These are phyloP conservation scores for Ceratocystis colombiana DNA, from an alignment of 2,329 filamentous ascomycete genomes.

Conservation along the genomic window DNA sequence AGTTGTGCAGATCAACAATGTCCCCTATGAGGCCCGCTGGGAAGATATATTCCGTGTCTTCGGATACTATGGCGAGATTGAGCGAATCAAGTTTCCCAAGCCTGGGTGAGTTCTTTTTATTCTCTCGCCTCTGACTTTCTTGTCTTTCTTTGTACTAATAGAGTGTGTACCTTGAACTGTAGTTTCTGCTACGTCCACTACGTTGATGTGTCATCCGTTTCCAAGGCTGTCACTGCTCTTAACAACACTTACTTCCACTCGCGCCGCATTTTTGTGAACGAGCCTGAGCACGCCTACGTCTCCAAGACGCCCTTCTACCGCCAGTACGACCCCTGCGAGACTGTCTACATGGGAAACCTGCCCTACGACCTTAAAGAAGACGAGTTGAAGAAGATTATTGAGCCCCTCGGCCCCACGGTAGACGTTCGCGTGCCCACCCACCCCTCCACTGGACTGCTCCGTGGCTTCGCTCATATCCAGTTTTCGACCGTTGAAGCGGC, in stretches of 20 bases:
- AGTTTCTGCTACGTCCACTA: constrained; percentile 24
- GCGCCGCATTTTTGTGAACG: constrained; percentile 23
- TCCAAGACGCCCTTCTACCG: constrained; percentile 9
- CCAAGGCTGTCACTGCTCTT: constrained; percentile 19
- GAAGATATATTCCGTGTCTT: constrained; percentile 24
- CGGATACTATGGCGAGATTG: constrained; percentile 25
- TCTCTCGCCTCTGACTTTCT: background rate
- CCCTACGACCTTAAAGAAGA: constrained; percentile 75
- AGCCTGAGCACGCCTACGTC: constrained; percentile 16
- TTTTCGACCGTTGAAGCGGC: constrained; percentile 61
- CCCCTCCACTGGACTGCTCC: constrained; percentile 64
- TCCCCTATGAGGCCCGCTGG: constrained; percentile 24
- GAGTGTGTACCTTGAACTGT: no score
- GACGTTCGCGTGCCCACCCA: constrained; percentile 78
- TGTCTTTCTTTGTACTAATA: background rate
- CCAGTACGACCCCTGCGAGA: constrained; percentile 30
- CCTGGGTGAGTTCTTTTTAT: constrained; percentile 20
- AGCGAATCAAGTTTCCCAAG: constrained; percentile 23
- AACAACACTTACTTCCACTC: constrained; percentile 24
- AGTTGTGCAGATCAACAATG: constrained; percentile 19
- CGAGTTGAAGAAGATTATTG: constrained; percentile 70
- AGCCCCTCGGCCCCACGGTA: constrained; percentile 55
- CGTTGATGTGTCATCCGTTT: constrained; percentile 15
- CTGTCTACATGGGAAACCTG: constrained; percentile 76
- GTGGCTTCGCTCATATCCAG: constrained; percentile 77